Conservation (phyloP, 306 rosid genomes). For the Morella rubra region DNA sequence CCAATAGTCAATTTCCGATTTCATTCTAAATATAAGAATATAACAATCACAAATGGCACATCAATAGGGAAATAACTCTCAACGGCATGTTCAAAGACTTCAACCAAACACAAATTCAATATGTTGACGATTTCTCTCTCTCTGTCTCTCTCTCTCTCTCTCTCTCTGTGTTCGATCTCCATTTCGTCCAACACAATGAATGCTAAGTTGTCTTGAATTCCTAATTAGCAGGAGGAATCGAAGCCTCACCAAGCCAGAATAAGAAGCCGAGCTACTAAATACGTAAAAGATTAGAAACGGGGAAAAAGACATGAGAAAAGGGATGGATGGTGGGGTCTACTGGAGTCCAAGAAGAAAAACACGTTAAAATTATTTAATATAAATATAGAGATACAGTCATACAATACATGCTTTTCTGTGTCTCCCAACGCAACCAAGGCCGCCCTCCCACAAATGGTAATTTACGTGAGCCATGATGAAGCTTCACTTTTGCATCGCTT, state of each 20-base stretch:
- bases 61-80: too few species aligned
- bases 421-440: conserved; percentile 15
- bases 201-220: background rate
- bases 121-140: background rate
- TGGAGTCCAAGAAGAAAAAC: background rate
- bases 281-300: too few species aligned
- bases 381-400: background rate
- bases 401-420: background rate
- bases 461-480: conserved; percentile 27
- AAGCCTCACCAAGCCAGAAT: background rate
- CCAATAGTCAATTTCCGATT: too few species aligned
- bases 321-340: background rate
- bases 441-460: background rate
- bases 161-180: too few species aligned
- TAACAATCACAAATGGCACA: too few species aligned
- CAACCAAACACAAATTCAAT: background rate
- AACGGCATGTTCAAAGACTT: background rate
- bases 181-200: background rate
- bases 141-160: background rate
- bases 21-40: too few species aligned
- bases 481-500: conserved; percentile 2
- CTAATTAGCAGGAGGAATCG: background rate
- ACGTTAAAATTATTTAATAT: background rate
- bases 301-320: too few species aligned
- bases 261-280: background rate